Conservation (phyloP, 805 yeast genomes). For the Hanseniaspora hatyaiensis region DNA sequence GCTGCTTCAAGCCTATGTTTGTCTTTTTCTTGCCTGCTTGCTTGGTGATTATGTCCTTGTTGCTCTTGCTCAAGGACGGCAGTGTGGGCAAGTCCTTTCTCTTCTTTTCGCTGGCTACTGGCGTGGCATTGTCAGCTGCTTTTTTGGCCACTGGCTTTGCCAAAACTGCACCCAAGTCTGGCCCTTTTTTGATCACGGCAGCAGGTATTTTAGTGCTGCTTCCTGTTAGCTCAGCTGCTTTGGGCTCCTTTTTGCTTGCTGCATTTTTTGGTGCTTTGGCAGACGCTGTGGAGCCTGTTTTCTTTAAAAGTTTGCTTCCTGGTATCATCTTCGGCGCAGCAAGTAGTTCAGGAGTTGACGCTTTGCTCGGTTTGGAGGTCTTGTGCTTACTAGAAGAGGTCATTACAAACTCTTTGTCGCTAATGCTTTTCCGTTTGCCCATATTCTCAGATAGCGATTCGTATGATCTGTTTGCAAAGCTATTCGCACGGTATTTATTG, state of each 20-base stretch:
- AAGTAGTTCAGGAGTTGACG: background rate
- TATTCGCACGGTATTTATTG: background rate
- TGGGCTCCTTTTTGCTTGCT: too few relatives aligned
- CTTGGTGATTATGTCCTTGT: background rate
- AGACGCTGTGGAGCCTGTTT: too few relatives aligned
- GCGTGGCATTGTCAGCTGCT: too few relatives aligned
- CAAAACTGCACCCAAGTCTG: background rate
- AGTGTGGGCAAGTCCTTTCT: background rate
- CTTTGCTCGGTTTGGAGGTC: background rate
- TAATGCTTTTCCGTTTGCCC: background rate
- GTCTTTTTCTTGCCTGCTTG: background rate
- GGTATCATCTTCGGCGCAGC: constrained; percentile 3
- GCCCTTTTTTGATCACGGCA: background rate
- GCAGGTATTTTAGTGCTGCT: background rate
- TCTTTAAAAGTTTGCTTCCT: constrained; percentile 2
- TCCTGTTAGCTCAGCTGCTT: background rate
- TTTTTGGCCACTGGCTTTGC: background rate
- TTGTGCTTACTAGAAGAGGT: background rate
- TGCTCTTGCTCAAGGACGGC: background rate
- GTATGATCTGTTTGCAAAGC: background rate
- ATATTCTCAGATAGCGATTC: background rate
- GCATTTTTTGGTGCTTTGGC: too few relatives aligned
- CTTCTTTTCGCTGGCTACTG: too few relatives aligned
- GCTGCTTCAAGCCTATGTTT: background rate
- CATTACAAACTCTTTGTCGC: background rate